Base-by-base conservation (phyloP, 495 filamentous ascomycete genomes). In the Xylaria venustula region DNA sequence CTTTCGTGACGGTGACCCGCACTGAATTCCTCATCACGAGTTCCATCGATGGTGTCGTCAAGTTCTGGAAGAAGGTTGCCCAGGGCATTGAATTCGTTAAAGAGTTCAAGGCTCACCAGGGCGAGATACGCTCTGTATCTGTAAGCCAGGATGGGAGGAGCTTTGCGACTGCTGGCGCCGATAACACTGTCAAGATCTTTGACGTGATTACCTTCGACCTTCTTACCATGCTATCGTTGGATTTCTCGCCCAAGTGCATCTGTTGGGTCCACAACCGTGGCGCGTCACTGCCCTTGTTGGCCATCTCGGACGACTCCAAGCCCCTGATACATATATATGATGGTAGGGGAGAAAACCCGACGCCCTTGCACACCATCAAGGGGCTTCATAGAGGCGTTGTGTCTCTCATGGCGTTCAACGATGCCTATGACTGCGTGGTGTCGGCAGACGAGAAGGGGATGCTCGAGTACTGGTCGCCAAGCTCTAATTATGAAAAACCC, bases 31-130 rank as follows among this genome's bases (percentile, higher is more conserved):
- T 98, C 25, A 93, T 99, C 51, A 98, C 94, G 2, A 90, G 87
- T 64, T 97, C 93, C 2, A 76, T 90, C 17, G 93, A 99, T 72
- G 95, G 95, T 2, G 87, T 92, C 0, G 93, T 98, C 52, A 98
- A 98, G 73, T 99, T 98, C 75, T 99, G 94, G 94, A 98, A 99
- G 81, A 99, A 99, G 76, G 84, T 90, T 61, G 86, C 85, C 4
- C 88, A 89, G 8, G 91, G 91, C 0, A 90, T 97, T 32, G 94
- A 99, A 75, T 98, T 98, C 66, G 92, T 98, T 15, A 99, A 99
- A 76, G 92, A 97, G 78, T 99, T 96, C 77, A 86, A 87, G 59
- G 93, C 92, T 17, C 95, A 98, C 72, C 81, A 81, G 55, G 90
- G 90, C 30, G 93, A 95, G 71, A 92, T 98, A 67, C 85, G 79